phyloP scores from a whole-genome alignment of 2,329 filamentous ascomycete genomes.

The Stachybotrys elegans region DNA sequence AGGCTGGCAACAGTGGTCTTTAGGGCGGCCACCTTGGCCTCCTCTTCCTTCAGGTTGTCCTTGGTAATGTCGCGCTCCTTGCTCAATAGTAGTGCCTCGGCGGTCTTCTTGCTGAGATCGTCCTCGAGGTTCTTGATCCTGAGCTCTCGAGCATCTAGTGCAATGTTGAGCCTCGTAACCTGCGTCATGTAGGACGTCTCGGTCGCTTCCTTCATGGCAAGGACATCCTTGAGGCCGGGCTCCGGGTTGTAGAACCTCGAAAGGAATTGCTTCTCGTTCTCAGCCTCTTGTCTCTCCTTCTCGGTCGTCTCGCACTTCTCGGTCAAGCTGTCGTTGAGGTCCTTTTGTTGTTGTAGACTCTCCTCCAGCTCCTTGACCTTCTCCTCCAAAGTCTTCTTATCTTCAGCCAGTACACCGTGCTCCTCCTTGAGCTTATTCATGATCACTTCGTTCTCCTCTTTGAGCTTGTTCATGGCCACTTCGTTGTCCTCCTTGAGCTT shows the following conservation, averaged over 20 bases:
- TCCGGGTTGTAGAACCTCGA: slow-evolving; percentile 20
- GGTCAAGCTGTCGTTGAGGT: slow-evolving; percentile 18
- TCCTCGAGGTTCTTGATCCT: slow-evolving; percentile 16
- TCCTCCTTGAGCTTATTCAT: too few relatives aligned
- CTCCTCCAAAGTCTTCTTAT: slow-evolving; percentile 8
- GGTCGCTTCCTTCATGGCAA: slow-evolving; percentile 16
- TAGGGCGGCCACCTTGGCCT: slow-evolving; percentile 13
- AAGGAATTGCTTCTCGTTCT: slow-evolving; percentile 12
- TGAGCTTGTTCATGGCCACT: too few relatives aligned
- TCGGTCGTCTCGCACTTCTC: slow-evolving; percentile 20
- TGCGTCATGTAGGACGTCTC: slow-evolving; percentile 19
- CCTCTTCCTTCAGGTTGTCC: slow-evolving; percentile 12
- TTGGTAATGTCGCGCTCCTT: slow-evolving; percentile 17
- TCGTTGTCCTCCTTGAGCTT: background rate
- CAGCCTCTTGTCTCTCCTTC: slow-evolving; percentile 12
- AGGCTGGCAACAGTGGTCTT: slow-evolving; percentile 7
- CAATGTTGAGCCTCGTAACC: slow-evolving; percentile 19
- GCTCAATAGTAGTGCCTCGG: slow-evolving; percentile 16
- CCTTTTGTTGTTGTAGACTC: slow-evolving; percentile 16
- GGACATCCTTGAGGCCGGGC: slow-evolving; percentile 17
- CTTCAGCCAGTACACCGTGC: background rate
- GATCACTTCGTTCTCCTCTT: slow-evolving; percentile 14
- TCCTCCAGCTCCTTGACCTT: slow-evolving; percentile 21
- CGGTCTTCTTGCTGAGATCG: slow-evolving; percentile 17
- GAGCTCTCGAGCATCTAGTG: slow-evolving; percentile 20